Evolutionary conservation across 129 eudicot species (phyloP).

Genomic region (Kitagawia praeruptora): DNA sequence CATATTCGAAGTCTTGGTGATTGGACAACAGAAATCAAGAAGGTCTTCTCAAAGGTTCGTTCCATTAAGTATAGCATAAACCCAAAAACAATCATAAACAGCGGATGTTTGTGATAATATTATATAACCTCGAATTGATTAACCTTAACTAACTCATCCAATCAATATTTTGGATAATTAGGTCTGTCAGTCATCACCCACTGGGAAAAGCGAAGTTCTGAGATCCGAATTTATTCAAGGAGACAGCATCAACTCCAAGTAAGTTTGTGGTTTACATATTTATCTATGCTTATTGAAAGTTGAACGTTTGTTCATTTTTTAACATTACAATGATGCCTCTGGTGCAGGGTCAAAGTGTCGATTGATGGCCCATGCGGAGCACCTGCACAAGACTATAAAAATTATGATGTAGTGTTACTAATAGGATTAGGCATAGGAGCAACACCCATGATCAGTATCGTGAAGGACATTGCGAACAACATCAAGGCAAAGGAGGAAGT

Average conservation of each 20-base stretch:
- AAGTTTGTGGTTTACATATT: slow-evolving; percentile 13
- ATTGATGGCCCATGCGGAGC: slow-evolving; percentile 95
- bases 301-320: background rate
- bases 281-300: background rate
- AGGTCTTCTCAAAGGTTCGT: slow-evolving; percentile 59
- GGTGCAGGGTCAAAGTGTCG: slow-evolving; percentile 44
- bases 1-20: slow-evolving; percentile 86
- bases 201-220: slow-evolving; percentile 65
- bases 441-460: slow-evolving; percentile 89
- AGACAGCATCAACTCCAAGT: slow-evolving; percentile 48
- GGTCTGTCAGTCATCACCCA: slow-evolving; percentile 67
- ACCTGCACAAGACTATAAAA: slow-evolving; percentile 85
- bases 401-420: slow-evolving; percentile 67
- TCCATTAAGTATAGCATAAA: background rate
- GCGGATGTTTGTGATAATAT: background rate
- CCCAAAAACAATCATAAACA: background rate
- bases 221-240: slow-evolving; percentile 55
- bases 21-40: slow-evolving; percentile 71
- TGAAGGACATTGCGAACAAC: slow-evolving; percentile 77
- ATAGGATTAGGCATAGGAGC: slow-evolving; percentile 93
- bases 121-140: background rate
- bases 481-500: slow-evolving; percentile 60
- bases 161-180: slow-evolving; percentile 17
- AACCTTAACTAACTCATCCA: background rate
- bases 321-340: background rate